These are phyloP conservation scores for Exidia glandulosa DNA, from an alignment of 768 basidiomycete genomes.

Conservation along the genomic window DNA sequence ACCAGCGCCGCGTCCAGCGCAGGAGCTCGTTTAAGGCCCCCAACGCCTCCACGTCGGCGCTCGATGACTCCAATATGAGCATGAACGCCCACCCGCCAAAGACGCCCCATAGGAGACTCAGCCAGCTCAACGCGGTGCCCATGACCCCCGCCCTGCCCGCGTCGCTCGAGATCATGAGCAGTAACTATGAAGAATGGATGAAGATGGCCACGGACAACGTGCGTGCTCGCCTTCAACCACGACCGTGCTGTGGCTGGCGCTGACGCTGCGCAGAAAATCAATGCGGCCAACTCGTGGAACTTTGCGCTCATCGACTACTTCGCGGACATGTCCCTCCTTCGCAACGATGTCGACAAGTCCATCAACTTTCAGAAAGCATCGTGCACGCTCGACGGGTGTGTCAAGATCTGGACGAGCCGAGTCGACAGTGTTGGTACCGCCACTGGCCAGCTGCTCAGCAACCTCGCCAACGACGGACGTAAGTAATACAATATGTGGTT, in stretches of 20 bases:
- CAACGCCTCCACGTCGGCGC: background rate
- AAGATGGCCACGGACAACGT: constrained; percentile 99
- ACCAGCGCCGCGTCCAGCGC: background rate
- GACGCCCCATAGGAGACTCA: background rate
- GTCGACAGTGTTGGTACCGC: constrained; percentile 96
- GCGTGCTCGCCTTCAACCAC: constrained; percentile 13
- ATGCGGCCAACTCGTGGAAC: constrained; percentile 93
- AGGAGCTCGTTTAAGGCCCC: background rate
- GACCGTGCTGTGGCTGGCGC: background rate
- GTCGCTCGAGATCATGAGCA: constrained; percentile 73
- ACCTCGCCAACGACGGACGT: constrained; percentile 60
- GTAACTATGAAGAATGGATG: constrained; percentile 99
- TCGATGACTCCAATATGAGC: background rate
- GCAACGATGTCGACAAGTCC: constrained; percentile 86
- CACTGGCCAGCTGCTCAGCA: constrained; percentile 88
- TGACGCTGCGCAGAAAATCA: constrained; percentile 84
- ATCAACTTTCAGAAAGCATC: constrained; percentile 99
- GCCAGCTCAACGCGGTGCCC: background rate
- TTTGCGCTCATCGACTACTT: constrained; percentile 98
- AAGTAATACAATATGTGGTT: constrained; percentile 13
- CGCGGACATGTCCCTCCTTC: constrained; percentile 90
- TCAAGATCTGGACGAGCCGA: constrained; percentile 98
- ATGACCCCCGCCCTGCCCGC: constrained; percentile 4
- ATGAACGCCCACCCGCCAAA: background rate
- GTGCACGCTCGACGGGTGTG: constrained; percentile 93